These are phyloP conservation scores for Orbilia quercus DNA, from an alignment of 2,329 filamentous ascomycete genomes.

Conservation along the genomic window DNA sequence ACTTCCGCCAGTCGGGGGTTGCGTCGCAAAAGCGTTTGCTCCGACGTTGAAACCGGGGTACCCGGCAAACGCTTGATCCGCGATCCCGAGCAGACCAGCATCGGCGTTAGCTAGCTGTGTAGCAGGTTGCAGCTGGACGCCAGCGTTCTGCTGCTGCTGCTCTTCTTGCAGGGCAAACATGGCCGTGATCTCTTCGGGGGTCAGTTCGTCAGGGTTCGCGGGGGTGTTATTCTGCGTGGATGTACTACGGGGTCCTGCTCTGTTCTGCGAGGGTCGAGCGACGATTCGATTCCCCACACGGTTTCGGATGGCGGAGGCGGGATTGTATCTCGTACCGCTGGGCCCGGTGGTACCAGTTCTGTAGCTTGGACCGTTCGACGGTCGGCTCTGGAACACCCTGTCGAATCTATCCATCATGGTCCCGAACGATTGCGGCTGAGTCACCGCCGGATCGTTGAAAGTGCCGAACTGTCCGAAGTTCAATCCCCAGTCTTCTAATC, in stretches of 20 bases:
- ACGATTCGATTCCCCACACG: constrained; percentile 1
- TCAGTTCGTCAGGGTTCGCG: background rate
- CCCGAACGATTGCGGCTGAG: background rate
- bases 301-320: background rate
- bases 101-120: background rate
- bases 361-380: background rate
- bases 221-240: too few relatives aligned
- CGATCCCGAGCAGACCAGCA: background rate
- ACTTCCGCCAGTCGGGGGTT: background rate
- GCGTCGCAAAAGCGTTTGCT: background rate
- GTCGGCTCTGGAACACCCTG: background rate
- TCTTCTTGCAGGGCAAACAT: constrained; percentile 9
- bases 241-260: background rate
- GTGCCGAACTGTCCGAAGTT: background rate
- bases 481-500: background rate
- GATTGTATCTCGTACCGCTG: background rate
- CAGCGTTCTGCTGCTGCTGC: too few relatives aligned
- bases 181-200: background rate
- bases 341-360: background rate
- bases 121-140: background rate
- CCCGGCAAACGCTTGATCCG: constrained; percentile 11
- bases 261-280: constrained; percentile 4
- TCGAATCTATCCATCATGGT: background rate
- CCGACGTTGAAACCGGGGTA: background rate
- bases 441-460: background rate